Percentiles rank a stretch among this genome's conserved stretches.
phyloP scores from a whole-genome alignment of 371 early-diverging fungal species.

The Mortierella sp. region DNA sequence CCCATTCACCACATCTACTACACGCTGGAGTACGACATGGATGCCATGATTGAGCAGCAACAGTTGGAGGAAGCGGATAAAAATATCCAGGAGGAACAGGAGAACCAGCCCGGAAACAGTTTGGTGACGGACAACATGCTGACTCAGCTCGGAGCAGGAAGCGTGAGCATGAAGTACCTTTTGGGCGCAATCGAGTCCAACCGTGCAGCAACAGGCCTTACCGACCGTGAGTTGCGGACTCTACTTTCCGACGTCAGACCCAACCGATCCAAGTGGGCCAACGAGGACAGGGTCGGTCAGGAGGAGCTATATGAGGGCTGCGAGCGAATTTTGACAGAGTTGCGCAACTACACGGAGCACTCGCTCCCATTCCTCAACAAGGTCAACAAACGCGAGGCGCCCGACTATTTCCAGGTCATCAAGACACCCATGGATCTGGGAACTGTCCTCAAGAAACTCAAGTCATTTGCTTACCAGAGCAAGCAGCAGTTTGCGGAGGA shows the following conservation, averaged over 20 bases:
- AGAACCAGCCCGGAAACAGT: slow-evolving; percentile 57
- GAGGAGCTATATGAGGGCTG: slow-evolving; percentile 92
- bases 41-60: slow-evolving; percentile 76
- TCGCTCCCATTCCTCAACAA: slow-evolving; percentile 92
- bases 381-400: slow-evolving; percentile 95
- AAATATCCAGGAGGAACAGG: slow-evolving; percentile 65
- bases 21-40: slow-evolving; percentile 83
- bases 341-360: slow-evolving; percentile 85
- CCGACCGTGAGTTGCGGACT: slow-evolving; percentile 81
- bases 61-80: slow-evolving; percentile 70
- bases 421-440: slow-evolving; percentile 95
- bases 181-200: slow-evolving; percentile 83
- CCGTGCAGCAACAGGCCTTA: slow-evolving; percentile 71
- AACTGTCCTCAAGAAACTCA: slow-evolving; percentile 89
- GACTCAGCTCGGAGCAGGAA: slow-evolving; percentile 64
- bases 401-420: slow-evolving; percentile 95
- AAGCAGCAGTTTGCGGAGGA: slow-evolving; percentile 88
- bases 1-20: slow-evolving; percentile 81
- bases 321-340: slow-evolving; percentile 87
- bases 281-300: slow-evolving; percentile 90
- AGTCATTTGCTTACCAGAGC: slow-evolving; percentile 75
- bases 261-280: slow-evolving; percentile 93
- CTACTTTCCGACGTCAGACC: slow-evolving; percentile 89
- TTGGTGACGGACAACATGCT: slow-evolving; percentile 65
- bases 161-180: slow-evolving; percentile 81